Conservation (phyloP, 768 basidiomycete genomes). For the Clitopilus passeckerianus region DNA sequence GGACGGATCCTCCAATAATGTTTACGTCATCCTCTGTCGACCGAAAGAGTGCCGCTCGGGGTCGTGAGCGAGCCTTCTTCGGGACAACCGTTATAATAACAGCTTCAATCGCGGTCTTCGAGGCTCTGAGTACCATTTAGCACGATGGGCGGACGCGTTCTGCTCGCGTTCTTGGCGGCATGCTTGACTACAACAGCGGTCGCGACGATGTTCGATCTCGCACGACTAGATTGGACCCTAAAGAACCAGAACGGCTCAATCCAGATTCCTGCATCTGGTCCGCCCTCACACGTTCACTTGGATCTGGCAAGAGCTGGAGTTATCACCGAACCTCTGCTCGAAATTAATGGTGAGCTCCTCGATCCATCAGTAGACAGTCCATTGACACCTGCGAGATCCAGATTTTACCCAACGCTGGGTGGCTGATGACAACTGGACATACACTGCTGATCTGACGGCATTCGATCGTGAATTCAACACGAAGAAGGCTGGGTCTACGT, state of each 20-base stretch:
- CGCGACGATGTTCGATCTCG: constrained; percentile 34
- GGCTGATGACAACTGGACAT: constrained; percentile 53
- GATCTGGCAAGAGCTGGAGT: constrained; percentile 47
- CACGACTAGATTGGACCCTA: constrained; percentile 46
- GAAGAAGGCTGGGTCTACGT: constrained; percentile 19
- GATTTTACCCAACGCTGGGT: constrained; percentile 56
- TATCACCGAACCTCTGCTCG: constrained; percentile 48
- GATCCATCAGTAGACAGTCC: background rate
- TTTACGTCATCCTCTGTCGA: background rate
- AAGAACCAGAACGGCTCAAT: constrained; percentile 50
- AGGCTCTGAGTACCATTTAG: background rate
- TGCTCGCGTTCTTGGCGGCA: background rate
- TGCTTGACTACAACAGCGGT: background rate
- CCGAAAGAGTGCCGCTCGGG: background rate
- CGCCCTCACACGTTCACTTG: constrained; percentile 51
- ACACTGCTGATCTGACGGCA: constrained; percentile 47
- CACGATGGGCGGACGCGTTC: background rate
- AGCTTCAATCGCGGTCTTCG: background rate
- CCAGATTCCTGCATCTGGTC: constrained; percentile 42
- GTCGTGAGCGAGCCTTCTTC: background rate
- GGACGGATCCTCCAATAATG: background rate
- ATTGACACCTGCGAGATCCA: constrained; percentile 10
- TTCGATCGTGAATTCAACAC: constrained; percentile 23
- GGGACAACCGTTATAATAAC: background rate
- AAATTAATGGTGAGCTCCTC: constrained; percentile 41